Base-by-base conservation (phyloP, 495 filamentous ascomycete species). In the Daldinia concentrica region DNA sequence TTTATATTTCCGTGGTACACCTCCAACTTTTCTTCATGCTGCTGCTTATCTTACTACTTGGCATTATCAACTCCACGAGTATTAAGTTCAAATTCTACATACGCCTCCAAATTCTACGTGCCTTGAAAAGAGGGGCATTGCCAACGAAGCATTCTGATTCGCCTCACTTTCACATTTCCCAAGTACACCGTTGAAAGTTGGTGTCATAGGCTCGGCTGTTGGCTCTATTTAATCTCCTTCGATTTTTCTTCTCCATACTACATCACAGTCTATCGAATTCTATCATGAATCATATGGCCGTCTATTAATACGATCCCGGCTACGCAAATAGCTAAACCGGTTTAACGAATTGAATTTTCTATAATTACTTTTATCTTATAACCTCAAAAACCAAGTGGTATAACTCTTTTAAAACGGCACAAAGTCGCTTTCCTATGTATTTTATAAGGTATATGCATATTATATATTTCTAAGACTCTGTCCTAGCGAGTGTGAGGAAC, bases 81-180 rank as follows among this genome's bases (percentile, higher is more conserved):
- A 11, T 32, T 6, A 6, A 45, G 69, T 66, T 39, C 58, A 52
- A 27, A 37, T 15, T n/a, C 30, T 43, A 52, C 50, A 7, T 45
- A 26, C 14, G 6, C 50, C 6, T 8, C 29, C 5, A 30, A 32
- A 58, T 54, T 71, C 39, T 41, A 39, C 34, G 12, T 45, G 59
- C 62, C 37, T 32, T 45, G 17, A 32, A 30, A 61, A 64, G 48
- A 64, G 69, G 69, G 60, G 55, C 24, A 48, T 3, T 6, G 29
- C 51, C 17, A 48, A 63, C 59, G 45, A 66, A 11, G 24, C 52
- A 58, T 66, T 66, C 41, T 32, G 29, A 63, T 61, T 61, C 64
- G 69, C 69, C 69, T 72, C 60, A 72, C 64, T 72, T 64, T 68
- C 17, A 41, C 37, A 48, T 64, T 34, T 61, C 32, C n/a, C 30